phyloP scores from a whole-genome alignment of 257 asterid genomes.

The Salvia hispanica region DNA sequence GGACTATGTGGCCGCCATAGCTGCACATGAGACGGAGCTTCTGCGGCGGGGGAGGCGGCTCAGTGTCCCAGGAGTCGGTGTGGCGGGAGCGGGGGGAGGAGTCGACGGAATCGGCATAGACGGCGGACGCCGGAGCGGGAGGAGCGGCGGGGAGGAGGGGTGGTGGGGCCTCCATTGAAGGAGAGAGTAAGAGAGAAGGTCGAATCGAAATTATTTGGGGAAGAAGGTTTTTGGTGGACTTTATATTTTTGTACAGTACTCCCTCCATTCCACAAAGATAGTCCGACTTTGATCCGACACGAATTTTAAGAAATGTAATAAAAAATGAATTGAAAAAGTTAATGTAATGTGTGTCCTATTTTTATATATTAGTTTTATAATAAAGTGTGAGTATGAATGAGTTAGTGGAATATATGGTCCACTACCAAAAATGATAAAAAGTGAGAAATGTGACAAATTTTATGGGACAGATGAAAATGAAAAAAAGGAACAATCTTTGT shows the following conservation, averaged over 20 bases:
- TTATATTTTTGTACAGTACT: background rate
- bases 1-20: conserved; percentile 91
- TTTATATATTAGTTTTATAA: no score
- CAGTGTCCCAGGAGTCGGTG: conserved; percentile 69
- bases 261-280: no score
- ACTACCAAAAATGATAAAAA: no score
- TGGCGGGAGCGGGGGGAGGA: conserved; percentile 73
- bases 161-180: conserved; percentile 75
- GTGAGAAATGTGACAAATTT: no score
- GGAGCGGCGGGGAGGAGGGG: conserved; percentile 40
- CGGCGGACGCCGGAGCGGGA: conserved; percentile 35
- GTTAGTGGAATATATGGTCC: no score
- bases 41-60: conserved; percentile 35
- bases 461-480: no score
- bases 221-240: conserved; percentile 35
- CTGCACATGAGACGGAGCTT: conserved; percentile 95
- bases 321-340: no score
- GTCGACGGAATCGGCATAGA: conserved; percentile 51
- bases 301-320: no score
- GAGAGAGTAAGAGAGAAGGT: conserved; percentile 19
- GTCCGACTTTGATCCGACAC: no score
- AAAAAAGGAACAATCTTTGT: no score
- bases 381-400: no score
- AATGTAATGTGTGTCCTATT: no score
- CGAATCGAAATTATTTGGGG: background rate